These are phyloP conservation scores for Homolaphlyctis polyrhiza DNA, from an alignment of 371 early-diverging fungal species.

Conservation along the genomic window DNA sequence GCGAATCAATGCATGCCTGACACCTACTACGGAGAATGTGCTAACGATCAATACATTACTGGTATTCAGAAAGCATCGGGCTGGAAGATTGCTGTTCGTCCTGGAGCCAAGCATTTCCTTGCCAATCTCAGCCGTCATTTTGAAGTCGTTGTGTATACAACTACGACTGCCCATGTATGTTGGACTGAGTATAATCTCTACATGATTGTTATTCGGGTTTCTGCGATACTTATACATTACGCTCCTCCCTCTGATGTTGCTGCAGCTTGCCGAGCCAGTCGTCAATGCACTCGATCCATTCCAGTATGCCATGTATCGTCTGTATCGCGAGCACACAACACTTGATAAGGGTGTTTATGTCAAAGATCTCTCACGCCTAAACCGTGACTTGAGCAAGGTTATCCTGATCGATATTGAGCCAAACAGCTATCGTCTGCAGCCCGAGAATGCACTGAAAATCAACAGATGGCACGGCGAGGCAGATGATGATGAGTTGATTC, in stretches of 20 bases:
- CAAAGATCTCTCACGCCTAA: constrained; percentile 88
- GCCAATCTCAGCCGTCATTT: constrained; percentile 83
- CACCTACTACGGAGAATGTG: not conserved
- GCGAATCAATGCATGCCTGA: too few relatives aligned
- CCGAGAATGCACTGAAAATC: constrained; percentile 82
- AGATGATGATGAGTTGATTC: constrained; percentile 72
- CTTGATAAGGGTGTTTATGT: constrained; percentile 77
- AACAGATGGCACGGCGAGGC: constrained; percentile 85
- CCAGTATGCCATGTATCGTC: constrained; percentile 71
- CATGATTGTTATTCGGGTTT: not conserved
- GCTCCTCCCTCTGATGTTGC: too few relatives aligned
- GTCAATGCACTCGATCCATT: constrained; percentile 86
- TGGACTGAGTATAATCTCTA: not conserved
- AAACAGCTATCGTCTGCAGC: constrained; percentile 75
- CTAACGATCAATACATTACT: not conserved
- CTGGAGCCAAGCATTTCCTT: constrained; percentile 91
- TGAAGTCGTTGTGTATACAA: constrained; percentile 94
- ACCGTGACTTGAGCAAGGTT: constrained; percentile 88
- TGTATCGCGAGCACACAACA: constrained; percentile 85
- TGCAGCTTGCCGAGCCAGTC: constrained; percentile 74
- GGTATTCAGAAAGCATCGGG: constrained; percentile 75
- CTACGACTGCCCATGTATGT: constrained; percentile 60
- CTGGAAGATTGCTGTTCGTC: constrained; percentile 93
- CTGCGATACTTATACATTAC: too few relatives aligned
- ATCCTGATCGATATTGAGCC: constrained; percentile 89